These are phyloP conservation scores for Myxozyma neotropica DNA, from an alignment of 805 yeast genomes.

Conservation along the genomic window DNA sequence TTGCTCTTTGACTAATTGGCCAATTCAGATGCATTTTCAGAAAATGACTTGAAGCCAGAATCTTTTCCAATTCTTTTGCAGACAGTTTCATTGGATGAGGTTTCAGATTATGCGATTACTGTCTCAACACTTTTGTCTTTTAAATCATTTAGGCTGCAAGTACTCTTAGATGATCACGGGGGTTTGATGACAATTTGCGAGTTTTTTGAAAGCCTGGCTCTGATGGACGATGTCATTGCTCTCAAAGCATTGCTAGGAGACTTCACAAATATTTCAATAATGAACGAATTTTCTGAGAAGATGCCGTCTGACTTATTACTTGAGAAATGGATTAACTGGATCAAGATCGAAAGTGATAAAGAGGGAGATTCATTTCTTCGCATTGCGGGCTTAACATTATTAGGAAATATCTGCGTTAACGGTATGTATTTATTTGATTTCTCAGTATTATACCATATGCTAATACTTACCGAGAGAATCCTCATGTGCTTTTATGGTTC, in stretches of 20 bases:
- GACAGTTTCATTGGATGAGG: background rate
- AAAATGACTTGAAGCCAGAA: background rate
- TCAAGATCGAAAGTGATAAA: background rate
- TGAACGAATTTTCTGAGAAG: background rate
- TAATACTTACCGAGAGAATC: background rate
- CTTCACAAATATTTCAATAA: conserved; percentile 2
- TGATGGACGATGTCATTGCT: background rate
- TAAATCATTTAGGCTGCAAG: background rate
- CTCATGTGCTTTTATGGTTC: conserved; percentile 2
- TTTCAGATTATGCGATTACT: conserved; percentile 1
- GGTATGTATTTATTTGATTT: background rate
- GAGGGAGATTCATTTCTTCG: background rate
- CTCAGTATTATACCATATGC: background rate
- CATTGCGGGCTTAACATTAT: conserved; percentile 6
- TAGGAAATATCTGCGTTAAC: conserved; percentile 18
- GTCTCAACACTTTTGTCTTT: conserved; percentile 7
- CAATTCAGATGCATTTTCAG: conserved; percentile 1
- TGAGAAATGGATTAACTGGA: conserved; percentile 14
- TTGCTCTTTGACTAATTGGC: background rate
- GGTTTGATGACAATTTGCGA: conserved; percentile 3
- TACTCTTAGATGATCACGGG: background rate
- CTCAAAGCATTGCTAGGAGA: background rate
- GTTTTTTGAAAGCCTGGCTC: background rate
- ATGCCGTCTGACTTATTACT: background rate
- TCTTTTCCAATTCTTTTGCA: background rate